Conservation (phyloP, 345 rosid genomes). For the Combretum micranthum region DNA sequence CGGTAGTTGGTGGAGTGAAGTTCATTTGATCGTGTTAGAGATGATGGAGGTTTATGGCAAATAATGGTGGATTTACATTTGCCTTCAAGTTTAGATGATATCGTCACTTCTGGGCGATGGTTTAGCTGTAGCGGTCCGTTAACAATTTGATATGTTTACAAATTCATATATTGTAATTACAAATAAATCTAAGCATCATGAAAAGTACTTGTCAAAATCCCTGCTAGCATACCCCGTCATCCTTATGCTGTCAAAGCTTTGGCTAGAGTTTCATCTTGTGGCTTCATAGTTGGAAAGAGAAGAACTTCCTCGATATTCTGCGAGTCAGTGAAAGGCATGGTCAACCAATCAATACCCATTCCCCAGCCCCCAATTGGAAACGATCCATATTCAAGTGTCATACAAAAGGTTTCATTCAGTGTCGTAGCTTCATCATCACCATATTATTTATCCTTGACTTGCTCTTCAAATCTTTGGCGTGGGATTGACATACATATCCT, state of each 20-base stretch:
- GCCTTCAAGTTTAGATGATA: too few species aligned
- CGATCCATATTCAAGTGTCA: constrained; percentile 78
- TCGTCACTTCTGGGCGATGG: too few species aligned
- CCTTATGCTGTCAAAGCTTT: constrained; percentile 11
- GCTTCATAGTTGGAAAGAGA: constrained; percentile 98
- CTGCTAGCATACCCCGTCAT: too few species aligned
- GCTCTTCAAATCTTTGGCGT: constrained; percentile 87
- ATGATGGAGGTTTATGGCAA: too few species aligned
- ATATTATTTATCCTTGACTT: constrained; percentile 87
- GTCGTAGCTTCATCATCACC: constrained; percentile 99
- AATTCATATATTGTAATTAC: too few species aligned
- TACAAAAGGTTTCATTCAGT: constrained; percentile 83
- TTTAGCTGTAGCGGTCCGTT: too few species aligned
- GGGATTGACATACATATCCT: constrained; percentile 85
- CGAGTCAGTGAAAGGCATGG: constrained; percentile 90
- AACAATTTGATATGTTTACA: too few species aligned
- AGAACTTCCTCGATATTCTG: constrained; percentile 98
- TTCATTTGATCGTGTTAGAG: too few species aligned
- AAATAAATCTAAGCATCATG: too few species aligned
- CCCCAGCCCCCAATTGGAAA: constrained; percentile 99
- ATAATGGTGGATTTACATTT: too few species aligned
- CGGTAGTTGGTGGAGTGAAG: too few species aligned
- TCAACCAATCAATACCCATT: constrained; percentile 74
- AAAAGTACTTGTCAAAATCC: too few species aligned
- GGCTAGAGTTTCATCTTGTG: constrained; percentile 68